phyloP scores from a whole-genome alignment of 805 yeast genomes.

The Nakazawaea laoshanensis region DNA sequence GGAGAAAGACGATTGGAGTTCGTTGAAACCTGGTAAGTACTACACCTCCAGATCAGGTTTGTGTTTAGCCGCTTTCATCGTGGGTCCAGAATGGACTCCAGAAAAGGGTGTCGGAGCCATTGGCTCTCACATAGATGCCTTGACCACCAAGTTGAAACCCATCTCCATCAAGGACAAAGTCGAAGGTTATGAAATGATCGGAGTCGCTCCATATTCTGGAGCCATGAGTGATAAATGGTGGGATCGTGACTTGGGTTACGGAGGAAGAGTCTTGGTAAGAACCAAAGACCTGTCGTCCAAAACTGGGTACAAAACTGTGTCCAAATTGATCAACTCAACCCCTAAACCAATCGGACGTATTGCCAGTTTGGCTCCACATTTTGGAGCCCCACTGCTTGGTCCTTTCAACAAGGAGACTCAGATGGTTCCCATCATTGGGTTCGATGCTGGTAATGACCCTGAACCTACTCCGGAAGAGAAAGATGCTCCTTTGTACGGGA shows the following conservation, averaged over 20 bases:
- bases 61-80: conserved; percentile 56
- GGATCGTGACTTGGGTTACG: conserved; percentile 82
- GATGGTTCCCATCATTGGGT: conserved; percentile 74
- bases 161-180: conserved; percentile 48
- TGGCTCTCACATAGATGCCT: conserved; percentile 72
- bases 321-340: conserved; percentile 44
- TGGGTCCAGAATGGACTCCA: conserved; percentile 61
- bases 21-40: conserved; percentile 42
- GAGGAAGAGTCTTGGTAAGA: conserved; percentile 63
- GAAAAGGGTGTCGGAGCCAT: conserved; percentile 59
- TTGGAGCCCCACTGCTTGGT: conserved; percentile 59
- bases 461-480: conserved; percentile 53
- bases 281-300: conserved; percentile 20
- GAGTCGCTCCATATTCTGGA: conserved; percentile 82
- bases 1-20: conserved; percentile 54
- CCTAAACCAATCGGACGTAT: conserved; percentile 72
- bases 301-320: conserved; percentile 14
- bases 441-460: conserved; percentile 27
- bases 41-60: conserved; percentile 66
- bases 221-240: conserved; percentile 60
- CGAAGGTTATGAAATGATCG: conserved; percentile 72
- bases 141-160: conserved; percentile 67
- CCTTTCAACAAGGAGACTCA: conserved; percentile 74
- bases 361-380: conserved; percentile 83
- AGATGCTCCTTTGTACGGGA: conserved; percentile 55